Evolutionary conservation across 306 rosid genomes (phyloP), one percentile per base, ranked within the genome.

Genomic region (Alnus glutinosa): DNA sequence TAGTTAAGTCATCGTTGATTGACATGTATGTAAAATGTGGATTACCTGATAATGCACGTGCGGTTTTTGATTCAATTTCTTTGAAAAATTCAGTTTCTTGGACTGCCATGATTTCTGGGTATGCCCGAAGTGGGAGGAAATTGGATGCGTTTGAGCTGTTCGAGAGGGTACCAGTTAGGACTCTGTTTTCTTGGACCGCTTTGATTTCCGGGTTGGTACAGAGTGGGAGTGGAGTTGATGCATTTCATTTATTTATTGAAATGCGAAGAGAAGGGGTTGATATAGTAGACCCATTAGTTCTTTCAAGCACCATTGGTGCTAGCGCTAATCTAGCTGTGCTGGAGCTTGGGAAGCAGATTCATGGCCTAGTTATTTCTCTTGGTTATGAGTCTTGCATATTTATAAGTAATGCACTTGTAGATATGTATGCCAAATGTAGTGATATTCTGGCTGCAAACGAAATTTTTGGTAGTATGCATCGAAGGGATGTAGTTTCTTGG

Each of bases 361-460:
- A 94, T 83, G 80, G 89, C 50, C 47, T 88, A 55, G 89, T 94
- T 64, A 83, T 88, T 47, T 58, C 79, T 34, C 89, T 91, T 74
- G 97, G 97, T 15, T 94, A 83, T 69, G 97, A 85, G 44, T 89
- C 95, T 67, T 94, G 97, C 71, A 79, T 94, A 75, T 94, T 85
- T 79, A 85, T 88, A 67, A 89, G 98, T 75, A 94, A 94, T 77
- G 90, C 98, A 2, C 86, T 94, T 37, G 86, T 94, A 30, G 97
- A 92, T 83, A 92, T 92, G 98, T 92, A 94, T 77, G 97, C 97
- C 6, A 94, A 89, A 86, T 94, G 98, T 70, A 92, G 98, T 61
- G 94, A 94, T 47, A 83, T 94, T 76, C 80, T 77, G 58, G 88
- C 93, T 39, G 95, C 97, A 1, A 90, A 84, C 68, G 85, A 77